Conservation (phyloP, 2,329 filamentous ascomycete genomes). For the Epichloe scottii region DNA sequence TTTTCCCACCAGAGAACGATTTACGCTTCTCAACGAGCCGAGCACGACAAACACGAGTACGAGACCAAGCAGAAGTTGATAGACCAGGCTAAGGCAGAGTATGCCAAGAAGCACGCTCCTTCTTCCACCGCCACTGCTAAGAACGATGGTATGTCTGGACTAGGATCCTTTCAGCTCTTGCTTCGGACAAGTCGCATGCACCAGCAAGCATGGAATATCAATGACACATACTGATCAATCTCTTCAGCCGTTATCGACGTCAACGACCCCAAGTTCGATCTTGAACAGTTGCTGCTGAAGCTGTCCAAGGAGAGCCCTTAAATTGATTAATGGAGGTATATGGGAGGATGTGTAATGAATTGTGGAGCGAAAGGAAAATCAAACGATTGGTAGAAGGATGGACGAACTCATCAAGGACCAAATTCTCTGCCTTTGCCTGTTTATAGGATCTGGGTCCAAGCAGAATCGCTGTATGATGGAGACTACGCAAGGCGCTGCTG, state of each 20-base stretch:
- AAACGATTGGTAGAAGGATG: background rate
- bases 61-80: constrained; percentile 87
- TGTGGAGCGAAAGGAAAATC: background rate
- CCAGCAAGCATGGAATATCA: background rate
- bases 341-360: background rate
- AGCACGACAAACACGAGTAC: constrained; percentile 69
- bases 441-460: constrained; percentile 10
- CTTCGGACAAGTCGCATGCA: background rate
- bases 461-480: constrained; percentile 21
- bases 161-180: background rate
- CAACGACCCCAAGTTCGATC: constrained; percentile 80
- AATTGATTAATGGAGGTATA: constrained; percentile 6
- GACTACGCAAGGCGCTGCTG: constrained; percentile 29
- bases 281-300: constrained; percentile 69
- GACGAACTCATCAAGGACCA: constrained; percentile 2
- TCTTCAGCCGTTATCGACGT: constrained; percentile 42
- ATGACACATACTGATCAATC: background rate
- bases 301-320: constrained; percentile 43
- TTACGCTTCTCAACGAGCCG: constrained; percentile 54
- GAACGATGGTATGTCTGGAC: constrained; percentile 19
- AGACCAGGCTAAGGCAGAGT: constrained; percentile 84
- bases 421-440: constrained; percentile 1
- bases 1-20: constrained; percentile 85
- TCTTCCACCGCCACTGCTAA: constrained; percentile 21
- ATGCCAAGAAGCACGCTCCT: constrained; percentile 59